Evolutionary conservation across 2,329 filamentous ascomycete species (phyloP).

Genomic region (Aspergillus ochraceus): DNA sequence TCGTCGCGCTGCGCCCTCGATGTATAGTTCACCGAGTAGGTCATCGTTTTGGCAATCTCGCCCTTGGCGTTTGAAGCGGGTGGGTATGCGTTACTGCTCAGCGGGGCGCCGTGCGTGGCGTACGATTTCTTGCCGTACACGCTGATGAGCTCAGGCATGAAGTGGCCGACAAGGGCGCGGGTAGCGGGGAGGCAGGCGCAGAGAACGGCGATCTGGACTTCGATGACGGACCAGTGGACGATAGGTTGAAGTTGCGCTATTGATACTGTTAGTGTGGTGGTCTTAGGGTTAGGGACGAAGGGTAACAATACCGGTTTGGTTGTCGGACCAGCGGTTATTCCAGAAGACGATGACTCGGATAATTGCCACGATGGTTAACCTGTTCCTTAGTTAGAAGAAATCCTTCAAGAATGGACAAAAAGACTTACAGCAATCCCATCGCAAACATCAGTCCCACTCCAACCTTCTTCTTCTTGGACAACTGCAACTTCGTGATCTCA

Average conservation of each 20-base stretch:
- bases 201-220: conserved; percentile 26
- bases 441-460: conserved; percentile 21
- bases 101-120: conserved; percentile 3
- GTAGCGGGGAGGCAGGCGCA: conserved; percentile 28
- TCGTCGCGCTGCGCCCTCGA: not conserved
- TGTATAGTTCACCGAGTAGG: conserved; percentile 25
- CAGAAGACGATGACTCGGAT: conserved; percentile 29
- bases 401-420: not conserved
- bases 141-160: conserved; percentile 19
- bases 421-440: conserved; percentile 17
- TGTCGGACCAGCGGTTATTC: conserved; percentile 22
- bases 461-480: conserved; percentile 16
- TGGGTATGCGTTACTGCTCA: conserved; percentile 3
- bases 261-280: not conserved
- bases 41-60: conserved; percentile 26
- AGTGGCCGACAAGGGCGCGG: conserved; percentile 22
- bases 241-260: conserved; percentile 23
- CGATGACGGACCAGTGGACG: conserved; percentile 30
- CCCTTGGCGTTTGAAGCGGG: conserved; percentile 6
- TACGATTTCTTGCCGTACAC: conserved; percentile 13
- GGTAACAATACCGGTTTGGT: conserved; percentile 13
- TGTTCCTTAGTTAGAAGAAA: conserved; percentile 5
- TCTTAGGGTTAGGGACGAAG: not conserved
- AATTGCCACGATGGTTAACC: conserved; percentile 25
- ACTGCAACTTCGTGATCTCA: conserved; percentile 21